Base-by-base conservation (phyloP, 176 grass and related monocot species). In the Luzula sylvatica region DNA sequence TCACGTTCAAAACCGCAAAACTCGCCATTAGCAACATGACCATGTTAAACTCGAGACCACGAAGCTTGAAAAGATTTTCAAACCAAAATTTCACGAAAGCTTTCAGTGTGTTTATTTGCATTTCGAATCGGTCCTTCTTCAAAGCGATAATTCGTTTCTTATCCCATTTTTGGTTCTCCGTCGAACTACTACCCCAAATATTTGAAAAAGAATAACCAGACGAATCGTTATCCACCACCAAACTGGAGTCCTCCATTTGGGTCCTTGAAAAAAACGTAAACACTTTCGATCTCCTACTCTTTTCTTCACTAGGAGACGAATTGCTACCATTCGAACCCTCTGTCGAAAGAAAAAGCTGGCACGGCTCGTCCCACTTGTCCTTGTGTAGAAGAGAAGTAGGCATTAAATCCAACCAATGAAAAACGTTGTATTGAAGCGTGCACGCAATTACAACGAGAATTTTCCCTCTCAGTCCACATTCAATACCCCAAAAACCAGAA, bases 1-100 rank as follows among this genome's bases (percentile, higher is more conserved):
- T 52, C 56, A 69, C 77, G 78, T 95, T 95, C 65, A 95, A 27
- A 66, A 95, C 56, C 57, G 80, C 77, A 95, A 95, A 95, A 65
- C 89, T 88, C 47, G 89, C 84, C 66, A 95, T 44, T 8, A 95
- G 73, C 83, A 95, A 68, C 66, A 88, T 78, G 61, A 82, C 66
- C 89, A 95, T 95, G 61, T 88, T 95, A 56, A 88, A 78, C 72
- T 95, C 89, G 11, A 95, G 80, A 65, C 89, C 89, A 64, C 89
- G 70, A 23, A 85, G 62, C 75, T 88, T 95, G 71, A 85, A 95
- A 56, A 95, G 28, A 74, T 95, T 95, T 65, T 95, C 89, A 58
- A 95, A 72, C 89, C 89, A 95, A 76, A 95, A 95, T 72, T 68
- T 85, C 57, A 68, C 65, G 58, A 78, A 95, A 55, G 78, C 72